Base-by-base conservation (phyloP, 805 yeast species). In the Jamesozyma piceae region DNA sequence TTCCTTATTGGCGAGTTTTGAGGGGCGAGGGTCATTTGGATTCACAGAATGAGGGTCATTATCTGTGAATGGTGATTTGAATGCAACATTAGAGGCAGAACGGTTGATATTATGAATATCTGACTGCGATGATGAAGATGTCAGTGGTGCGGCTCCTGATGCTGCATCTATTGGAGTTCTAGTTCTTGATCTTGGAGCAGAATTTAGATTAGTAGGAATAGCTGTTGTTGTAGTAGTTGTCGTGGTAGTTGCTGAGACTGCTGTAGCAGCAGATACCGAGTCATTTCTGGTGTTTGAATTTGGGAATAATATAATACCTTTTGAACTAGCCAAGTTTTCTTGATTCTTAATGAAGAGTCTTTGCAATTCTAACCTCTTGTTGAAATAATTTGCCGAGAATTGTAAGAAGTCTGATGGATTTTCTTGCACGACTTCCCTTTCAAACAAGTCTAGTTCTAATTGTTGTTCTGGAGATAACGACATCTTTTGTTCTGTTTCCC, bases 311-410 rank as follows among this genome's bases (percentile, higher is more conserved):
- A 65, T 69, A 26, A 77, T 63, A 1, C 81, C 81, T 30, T 74
- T 70, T 1, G 72, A 65, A 36, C 60, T 63, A 4, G 78, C 78
- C n/a, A 43, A 47, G 66, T 67, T 33, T 28, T 39, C 47, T 40
- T 41, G 45, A 15, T 43, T 41, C 36, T 44, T 49, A 10, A 47
- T 36, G 14, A 44, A 41, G 4, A 15, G 30, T 41, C 55, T 70
- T 55, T 80, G 84, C 26, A 72, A 71, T 50, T 77, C 79, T 45
- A 83, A 65, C 45, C 80, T 74, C 38, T 69, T 60, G 55, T 73
- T 74, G 66, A 84, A 84, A 62, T 80, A 81, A 61, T 78, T 74
- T 43, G 84, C 81, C 54, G 89, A 80, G 64, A 82, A 84, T 55
- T 83, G 88, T 44, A 84, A 59, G 11, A 83, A 66, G 55, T 83